These are phyloP conservation scores for Penicillium robsamsonii DNA, from an alignment of 495 filamentous ascomycete species.

Conservation along the genomic window DNA sequence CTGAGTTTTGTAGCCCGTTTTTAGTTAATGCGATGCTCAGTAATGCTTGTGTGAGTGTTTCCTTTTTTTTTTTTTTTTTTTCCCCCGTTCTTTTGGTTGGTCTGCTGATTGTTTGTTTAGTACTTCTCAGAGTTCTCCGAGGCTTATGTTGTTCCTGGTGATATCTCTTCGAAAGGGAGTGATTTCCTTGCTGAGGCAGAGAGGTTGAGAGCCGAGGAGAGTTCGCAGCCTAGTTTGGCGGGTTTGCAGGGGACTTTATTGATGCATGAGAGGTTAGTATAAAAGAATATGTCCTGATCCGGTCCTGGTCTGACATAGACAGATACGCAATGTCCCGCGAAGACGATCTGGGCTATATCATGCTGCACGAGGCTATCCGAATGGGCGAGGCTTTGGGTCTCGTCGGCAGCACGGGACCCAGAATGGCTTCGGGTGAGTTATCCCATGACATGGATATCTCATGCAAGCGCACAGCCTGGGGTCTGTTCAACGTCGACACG, in stretches of 20 bases:
- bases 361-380: constrained; percentile 42
- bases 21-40: constrained; percentile 55
- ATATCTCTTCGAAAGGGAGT: constrained; percentile 43
- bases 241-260: constrained; percentile 43
- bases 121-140: constrained; percentile 48
- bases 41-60: constrained; percentile 44
- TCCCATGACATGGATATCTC: constrained; percentile 39
- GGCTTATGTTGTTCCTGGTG: constrained; percentile 40
- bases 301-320: background rate
- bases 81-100: background rate
- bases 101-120: constrained; percentile 21
- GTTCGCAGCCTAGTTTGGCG: constrained; percentile 30
- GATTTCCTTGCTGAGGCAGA: constrained; percentile 47
- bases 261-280: constrained; percentile 40
- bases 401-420: constrained; percentile 28
- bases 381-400: constrained; percentile 39
- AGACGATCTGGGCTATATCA: constrained; percentile 44
- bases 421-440: constrained; percentile 20
- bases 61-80: background rate
- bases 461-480: constrained; percentile 40
- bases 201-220: constrained; percentile 27
- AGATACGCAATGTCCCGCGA: constrained; percentile 45
- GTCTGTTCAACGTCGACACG: constrained; percentile 48
- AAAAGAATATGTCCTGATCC: background rate
- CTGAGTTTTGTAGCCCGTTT: constrained; percentile 51